A percentile compares a stretch with the other conserved stretches of the same genome.
Evolutionary conservation across 805 yeast genomes (phyloP).

Genomic region (Hanseniaspora nectarophila): DNA sequence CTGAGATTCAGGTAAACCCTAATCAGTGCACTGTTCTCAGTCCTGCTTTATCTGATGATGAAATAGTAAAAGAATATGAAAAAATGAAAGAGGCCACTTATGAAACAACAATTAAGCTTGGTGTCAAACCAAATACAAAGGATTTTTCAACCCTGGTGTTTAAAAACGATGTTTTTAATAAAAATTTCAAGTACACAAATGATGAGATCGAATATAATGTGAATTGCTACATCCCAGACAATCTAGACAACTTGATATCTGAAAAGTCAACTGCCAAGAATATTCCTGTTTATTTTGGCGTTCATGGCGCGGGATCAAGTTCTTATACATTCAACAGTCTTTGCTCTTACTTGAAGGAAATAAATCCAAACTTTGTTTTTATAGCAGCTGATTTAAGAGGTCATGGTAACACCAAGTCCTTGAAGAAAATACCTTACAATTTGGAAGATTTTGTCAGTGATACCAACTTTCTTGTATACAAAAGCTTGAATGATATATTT

Average conservation of each 20-base stretch:
- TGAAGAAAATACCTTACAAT: conserved; percentile 29
- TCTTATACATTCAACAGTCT: conserved; percentile 63
- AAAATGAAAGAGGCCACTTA: background rate
- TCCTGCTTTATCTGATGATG: background rate
- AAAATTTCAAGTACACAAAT: background rate
- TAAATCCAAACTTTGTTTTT: conserved; percentile 19
- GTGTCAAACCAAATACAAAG: background rate
- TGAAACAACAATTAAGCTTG: background rate
- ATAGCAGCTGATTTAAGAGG: conserved; percentile 72
- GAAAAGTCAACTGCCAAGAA: background rate
- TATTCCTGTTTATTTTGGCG: conserved; percentile 50
- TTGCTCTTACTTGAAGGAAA: conserved; percentile 29
- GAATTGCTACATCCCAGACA: conserved; percentile 36
- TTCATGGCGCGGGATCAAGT: conserved; percentile 94
- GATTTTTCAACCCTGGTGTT: conserved; percentile 1
- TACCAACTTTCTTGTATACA: conserved; percentile 36
- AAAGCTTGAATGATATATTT: conserved; percentile 26
- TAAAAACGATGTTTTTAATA: background rate
- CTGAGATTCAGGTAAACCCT: background rate
- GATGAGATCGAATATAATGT: conserved; percentile 33
- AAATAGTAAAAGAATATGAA: background rate
- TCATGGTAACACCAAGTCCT: conserved; percentile 49
- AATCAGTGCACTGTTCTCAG: background rate
- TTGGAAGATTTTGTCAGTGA: conserved; percentile 49
- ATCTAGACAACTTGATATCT: background rate